A percentile compares a stretch with the other conserved stretches of the same genome.
phyloP scores from a whole-genome alignment of 1,139 yeast species.

The Wickerhamomyces sp. region DNA sequence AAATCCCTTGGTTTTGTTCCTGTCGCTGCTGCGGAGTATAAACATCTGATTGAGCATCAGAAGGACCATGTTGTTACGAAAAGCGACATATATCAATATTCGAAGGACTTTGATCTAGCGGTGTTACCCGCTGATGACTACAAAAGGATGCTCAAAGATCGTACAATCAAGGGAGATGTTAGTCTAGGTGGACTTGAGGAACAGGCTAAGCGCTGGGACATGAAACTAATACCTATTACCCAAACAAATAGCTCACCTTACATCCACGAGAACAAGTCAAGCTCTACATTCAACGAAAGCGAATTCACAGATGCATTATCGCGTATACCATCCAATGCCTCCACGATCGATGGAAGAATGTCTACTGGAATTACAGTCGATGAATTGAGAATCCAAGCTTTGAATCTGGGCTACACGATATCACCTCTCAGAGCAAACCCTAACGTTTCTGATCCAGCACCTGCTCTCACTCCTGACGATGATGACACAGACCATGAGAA shows the following conservation, averaged over 20 bases:
- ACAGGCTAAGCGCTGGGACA: constrained; percentile 22
- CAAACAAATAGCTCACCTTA: constrained; percentile 1
- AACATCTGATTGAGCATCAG: constrained; percentile 26
- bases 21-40: constrained; percentile 29
- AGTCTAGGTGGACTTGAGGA: constrained; percentile 26
- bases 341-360: constrained; percentile 20
- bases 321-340: constrained; percentile 23
- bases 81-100: constrained; percentile 29
- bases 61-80: constrained; percentile 28
- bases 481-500: constrained; percentile 1
- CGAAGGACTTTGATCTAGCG: constrained; percentile 27
- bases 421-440: constrained; percentile 11
- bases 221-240: constrained; percentile 21
- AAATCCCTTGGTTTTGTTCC: constrained; percentile 32
- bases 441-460: background rate
- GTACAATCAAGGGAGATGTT: constrained; percentile 16
- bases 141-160: constrained; percentile 23
- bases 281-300: constrained; percentile 21
- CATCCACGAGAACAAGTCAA: constrained; percentile 15
- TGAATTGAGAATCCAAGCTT: constrained; percentile 22
- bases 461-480: background rate
- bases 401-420: constrained; percentile 21
- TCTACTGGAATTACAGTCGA: constrained; percentile 12
- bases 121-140: constrained; percentile 31
- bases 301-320: constrained; percentile 27